Evolutionary conservation across 1,284 basidiomycete species (phyloP), one percentile per base, ranked within the genome.

Genomic region (Wolfiporia cocos): DNA sequence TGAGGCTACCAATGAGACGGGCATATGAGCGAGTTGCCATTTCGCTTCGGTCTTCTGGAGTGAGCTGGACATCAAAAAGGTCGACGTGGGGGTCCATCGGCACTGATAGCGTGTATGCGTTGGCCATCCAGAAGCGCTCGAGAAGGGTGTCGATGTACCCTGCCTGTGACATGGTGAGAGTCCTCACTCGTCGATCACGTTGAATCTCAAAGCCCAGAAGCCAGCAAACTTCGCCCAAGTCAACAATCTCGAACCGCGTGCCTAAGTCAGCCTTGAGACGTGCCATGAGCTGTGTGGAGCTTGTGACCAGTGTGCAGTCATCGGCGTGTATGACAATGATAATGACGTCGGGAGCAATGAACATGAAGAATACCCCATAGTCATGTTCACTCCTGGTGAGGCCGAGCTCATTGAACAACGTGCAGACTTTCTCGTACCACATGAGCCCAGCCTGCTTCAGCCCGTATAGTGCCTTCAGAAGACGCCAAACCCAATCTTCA

Each of bases 261-360:
- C 21, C 5, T 37, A 65, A 52, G 38, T 63, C 49, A 10, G 18
- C 29, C 37, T 63, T 61, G 49, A 68, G 58, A 0, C 14, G 14
- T 1, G 49, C 29, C 12, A 59, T 59, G 3, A 52, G 53, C 0
- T 18, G 39, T 2, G 37, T 21, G 5, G 42, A 28, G 7, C 34
- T 48, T 0, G 57, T 52, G 5, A 59, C 52, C 1, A 54, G 49
- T 0, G 62, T 36, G 39, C 64, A 44, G 23, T 51, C 42, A 15
- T 51, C 44, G 23, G 49, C 44, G 36, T 51, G 42, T 6, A 51
- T 29, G 9, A 29, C 26, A 29, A 29, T 29, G 26, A 29, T 29
- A 14, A 29, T 29, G 14, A 29, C 14, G 26, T n/a, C n/a, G n/a
- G n/a, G n/a, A 29, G 26, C 9, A n/a, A 29, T 7, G 26, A 29